Conservation (phyloP, 306 rosid genomes). For the Delonix regia region DNA sequence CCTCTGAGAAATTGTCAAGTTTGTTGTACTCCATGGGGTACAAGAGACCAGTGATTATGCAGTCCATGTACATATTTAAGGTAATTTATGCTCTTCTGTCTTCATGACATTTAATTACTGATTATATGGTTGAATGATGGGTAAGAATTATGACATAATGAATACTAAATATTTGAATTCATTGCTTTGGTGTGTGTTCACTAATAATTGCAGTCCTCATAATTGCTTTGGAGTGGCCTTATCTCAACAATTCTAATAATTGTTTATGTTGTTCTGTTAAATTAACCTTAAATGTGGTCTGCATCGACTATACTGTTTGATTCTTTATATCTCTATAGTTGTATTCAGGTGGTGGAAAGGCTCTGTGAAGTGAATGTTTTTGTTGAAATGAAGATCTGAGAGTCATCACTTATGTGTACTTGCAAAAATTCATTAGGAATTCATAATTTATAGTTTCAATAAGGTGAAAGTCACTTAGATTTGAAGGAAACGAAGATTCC, state of each 20-base stretch:
- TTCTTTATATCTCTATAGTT: not conserved
- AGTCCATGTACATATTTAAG: slow-evolving; percentile 98
- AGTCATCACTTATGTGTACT: not conserved
- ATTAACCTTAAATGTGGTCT: not conserved
- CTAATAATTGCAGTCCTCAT: not conserved
- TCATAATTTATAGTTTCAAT: not conserved
- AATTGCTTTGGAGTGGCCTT: not conserved
- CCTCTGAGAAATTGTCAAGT: slow-evolving; percentile 65
- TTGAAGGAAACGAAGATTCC: not conserved
- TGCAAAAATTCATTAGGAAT: not conserved
- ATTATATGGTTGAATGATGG: slow-evolving; percentile 21
- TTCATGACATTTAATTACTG: slow-evolving; percentile 18
- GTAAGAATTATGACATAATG: slow-evolving; percentile 8
- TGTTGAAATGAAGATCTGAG: not conserved
- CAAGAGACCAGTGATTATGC: slow-evolving; percentile 76
- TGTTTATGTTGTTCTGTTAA: not conserved
- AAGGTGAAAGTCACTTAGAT: not conserved
- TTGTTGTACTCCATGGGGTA: slow-evolving; percentile 76
- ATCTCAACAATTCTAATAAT: not conserved
- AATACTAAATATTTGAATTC: not conserved
- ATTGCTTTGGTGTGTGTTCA: not conserved
- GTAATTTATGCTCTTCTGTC: slow-evolving; percentile 42
- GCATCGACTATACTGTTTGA: not conserved
- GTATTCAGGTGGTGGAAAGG: not conserved
- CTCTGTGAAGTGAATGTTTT: not conserved